Base-by-base conservation (phyloP, 1,284 basidiomycete genomes). In the Neonothopanus nambi region DNA sequence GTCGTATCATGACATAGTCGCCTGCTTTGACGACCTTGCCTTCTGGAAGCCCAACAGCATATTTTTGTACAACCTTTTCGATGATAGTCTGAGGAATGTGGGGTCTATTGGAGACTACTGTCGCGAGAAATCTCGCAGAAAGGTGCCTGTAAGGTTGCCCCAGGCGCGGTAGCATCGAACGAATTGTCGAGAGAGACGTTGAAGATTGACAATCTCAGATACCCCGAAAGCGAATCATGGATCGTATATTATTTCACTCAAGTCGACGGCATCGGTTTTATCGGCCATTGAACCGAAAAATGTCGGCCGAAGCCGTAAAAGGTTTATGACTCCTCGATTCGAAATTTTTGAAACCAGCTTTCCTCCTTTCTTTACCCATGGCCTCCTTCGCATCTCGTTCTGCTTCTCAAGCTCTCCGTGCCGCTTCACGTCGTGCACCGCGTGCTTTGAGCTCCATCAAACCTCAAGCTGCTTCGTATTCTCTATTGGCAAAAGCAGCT, bases 1-100 rank as follows among this genome's bases (percentile, higher is more conserved):
- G 97, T 24, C 85, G 84, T 71, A 99, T 97, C 91, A 98, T 98
- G 47, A 99, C 95, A 85, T 98, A 99, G 85, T 99, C 97, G 30
- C 97, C 97, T 24, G 95, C 91, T 64, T 84, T 86, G 60, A 98
- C 92, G 23, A 80, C 78, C 65, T 90, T 89, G 41, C 84, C 86
- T 48, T 78, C 70, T 1, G 91, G 83, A 1, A 95, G 77, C 52
- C 89, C 94, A 35, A 99, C 93, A 1, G 96, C 90, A 76, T 98
- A 97, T 66, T 89, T 92, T 70, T 99, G 95, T 0, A 99, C 95
- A 59, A 99, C 89, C 77, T 99, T 99, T 74, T 99, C 97, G 65
- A 99, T 92, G 62, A 94, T 78, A 0, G 95, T 96, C 70, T 98
- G 95, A 5, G 91, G 87, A n/a, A 66, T 61, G 42, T 65, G 64